These are phyloP conservation scores for Vitis amurensis DNA, from an alignment of 164 flowering plant genomes.

Conservation along the genomic window DNA sequence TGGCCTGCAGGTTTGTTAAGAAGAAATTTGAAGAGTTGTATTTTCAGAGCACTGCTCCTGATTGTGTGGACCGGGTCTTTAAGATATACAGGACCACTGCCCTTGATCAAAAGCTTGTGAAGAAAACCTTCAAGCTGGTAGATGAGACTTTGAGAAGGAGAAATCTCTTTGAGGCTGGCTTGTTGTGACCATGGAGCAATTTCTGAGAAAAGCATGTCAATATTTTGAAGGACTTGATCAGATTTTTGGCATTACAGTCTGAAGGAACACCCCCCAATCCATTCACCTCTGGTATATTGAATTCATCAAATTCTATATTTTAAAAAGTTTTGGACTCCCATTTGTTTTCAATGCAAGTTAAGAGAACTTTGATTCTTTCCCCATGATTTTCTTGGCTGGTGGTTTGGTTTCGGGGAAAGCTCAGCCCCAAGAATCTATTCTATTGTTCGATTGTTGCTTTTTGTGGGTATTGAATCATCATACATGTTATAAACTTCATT, in stretches of 20 bases:
- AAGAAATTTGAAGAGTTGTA: constrained; percentile 97
- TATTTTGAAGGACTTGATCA: constrained; percentile 16
- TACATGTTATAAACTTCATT: no score
- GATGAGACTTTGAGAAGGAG: constrained; percentile 94
- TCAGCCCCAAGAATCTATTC: no score
- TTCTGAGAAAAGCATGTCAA: background rate
- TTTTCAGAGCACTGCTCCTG: constrained; percentile 83
- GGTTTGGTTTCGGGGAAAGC: no score
- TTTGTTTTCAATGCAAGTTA: background rate
- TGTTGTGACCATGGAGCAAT: constrained; percentile 45
- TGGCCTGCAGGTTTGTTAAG: constrained; percentile 78
- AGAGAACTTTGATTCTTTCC: background rate
- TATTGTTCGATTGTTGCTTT: no score
- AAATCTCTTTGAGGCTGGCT: constrained; percentile 92
- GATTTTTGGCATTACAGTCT: constrained; percentile 4
- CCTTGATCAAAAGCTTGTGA: constrained; percentile 93
- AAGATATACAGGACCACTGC: constrained; percentile 97
- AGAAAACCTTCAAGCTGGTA: constrained; percentile 96
- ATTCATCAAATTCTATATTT: constrained; percentile 3
- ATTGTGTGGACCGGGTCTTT: constrained; percentile 86
- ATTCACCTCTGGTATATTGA: constrained; percentile 1
- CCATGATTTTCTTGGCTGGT: constrained; percentile 2
- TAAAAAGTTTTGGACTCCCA: constrained; percentile 7
- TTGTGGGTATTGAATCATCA: no score
- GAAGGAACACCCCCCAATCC: constrained; percentile 2